Evolutionary conservation across 495 filamentous ascomycete genomes (phyloP), one percentile per base, ranked within the genome.

Genomic region (Letharia lupina): DNA sequence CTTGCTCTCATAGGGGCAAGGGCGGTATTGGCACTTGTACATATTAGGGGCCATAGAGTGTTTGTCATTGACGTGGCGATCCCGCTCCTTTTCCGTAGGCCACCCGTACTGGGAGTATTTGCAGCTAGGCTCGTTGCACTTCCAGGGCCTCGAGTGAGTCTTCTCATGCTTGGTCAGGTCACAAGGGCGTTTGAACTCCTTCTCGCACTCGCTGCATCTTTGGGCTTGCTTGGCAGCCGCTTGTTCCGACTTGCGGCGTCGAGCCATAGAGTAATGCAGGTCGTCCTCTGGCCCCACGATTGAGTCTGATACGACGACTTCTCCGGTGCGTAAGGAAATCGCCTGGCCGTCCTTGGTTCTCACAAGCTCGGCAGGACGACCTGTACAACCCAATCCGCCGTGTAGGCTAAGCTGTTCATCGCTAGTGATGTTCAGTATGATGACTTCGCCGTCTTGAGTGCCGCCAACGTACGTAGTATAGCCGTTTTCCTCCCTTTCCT

Each of bases 41-140:
- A 92, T 81, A 18, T 82, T 77, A 6, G 94, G 91, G 42, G 82
- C 80, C n/a, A 80, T 73, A 41, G 90, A 90, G 77, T 98, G 94
- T 77, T 93, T 96, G 78, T 98, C 94, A 72, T 96, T 96, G 74
- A 89, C 82, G 73, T 98, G 94, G 58, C 94, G 88, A 71, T 96
- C 93, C 71, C 91, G 86, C 78, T 98, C 94, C 78, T 98, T 98
- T 77, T 96, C 92, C 4, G 94, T 98, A 9, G 94, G 93, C 88
- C 93, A 98, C 35, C 94, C 94, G 71, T 89, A 83, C 37, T 86
- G 82, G 72, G 87, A 75, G 76, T 93, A 98, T 73, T 92, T 94
- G 87, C 94, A 98, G 20, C 80, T 84, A 52, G 80, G 69, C 8
- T 89, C 81, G 4, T 85, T 81, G 76, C 94, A 98, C 77, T 98